Evolutionary conservation across 257 asterid genomes (phyloP), one percentile per base, ranked within the genome.

Genomic region (Solanum arcanum): DNA sequence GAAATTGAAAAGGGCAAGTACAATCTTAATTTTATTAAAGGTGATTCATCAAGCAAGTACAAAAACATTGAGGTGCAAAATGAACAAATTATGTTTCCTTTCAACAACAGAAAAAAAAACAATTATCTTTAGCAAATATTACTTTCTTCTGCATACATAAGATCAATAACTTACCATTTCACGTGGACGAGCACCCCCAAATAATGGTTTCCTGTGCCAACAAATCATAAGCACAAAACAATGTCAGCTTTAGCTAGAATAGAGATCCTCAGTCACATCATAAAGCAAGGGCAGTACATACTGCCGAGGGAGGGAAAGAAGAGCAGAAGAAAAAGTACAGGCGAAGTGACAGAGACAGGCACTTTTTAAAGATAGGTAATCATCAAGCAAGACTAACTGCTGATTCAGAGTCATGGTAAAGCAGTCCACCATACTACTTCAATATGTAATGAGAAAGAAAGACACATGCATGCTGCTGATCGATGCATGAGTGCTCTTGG

Each of bases 141-240:
- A 84, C 15, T 62, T 76, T 84, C 44, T 25, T 80, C 21, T 74
- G 70, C 86, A 84, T 42, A 62, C 21, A 49, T 12, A 86, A 35
- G 74, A 87, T 86, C 62, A 62, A 39, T 56, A 88, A 91, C 93
- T 89, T 87, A 95, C 99, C 98, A 92, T 6, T 91, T 95, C 99
- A 86, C 98, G 91, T 49, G 98, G 98, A 37, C 95, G 97, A 89
- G 97, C 98, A 86, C 92, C 95, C 44, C 97, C 98, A 90, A 97
- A 94, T 82, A 93, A 92, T 86, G 93, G 89, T 88, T 93, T 94
- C 93, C 98, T 95, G 91, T 77, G 86, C 85, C 90, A 75, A 88
- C 90, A 75, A 88, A 90, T 86, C 83, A 87, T 70, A 85, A 91
- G 82, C 37, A 83, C 72, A 86, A 87, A 84, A 87, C 47, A 75